Evolutionary conservation across 2,329 filamentous ascomycete genomes (phyloP).

Genomic region (Talaromyces sp.): DNA sequence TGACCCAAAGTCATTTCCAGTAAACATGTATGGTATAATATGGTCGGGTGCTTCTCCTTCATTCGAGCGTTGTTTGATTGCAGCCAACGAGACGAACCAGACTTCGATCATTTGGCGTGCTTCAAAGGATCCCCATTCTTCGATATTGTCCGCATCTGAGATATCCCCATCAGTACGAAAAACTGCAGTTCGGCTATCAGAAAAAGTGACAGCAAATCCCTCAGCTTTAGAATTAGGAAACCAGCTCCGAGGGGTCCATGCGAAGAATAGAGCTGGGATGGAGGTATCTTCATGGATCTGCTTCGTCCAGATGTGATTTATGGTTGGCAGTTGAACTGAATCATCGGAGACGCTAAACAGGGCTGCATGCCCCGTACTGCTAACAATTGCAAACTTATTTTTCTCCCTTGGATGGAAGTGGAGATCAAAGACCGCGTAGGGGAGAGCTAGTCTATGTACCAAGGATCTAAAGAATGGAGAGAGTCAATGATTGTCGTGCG

Average conservation of each 20-base stretch:
- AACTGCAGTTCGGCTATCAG: constrained; percentile 65
- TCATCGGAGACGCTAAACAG: constrained; percentile 38
- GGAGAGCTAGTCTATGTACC: constrained; percentile 63
- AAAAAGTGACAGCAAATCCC: constrained; percentile 71
- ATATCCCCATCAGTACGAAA: constrained; percentile 48
- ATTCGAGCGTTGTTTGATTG: constrained; percentile 13
- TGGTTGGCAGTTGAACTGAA: constrained; percentile 22
- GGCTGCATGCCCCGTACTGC: constrained; percentile 64
- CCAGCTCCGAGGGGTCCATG: constrained; percentile 65
- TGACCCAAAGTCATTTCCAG: constrained; percentile 44
- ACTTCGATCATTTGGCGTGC: constrained; percentile 41
- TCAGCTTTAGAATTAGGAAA: constrained; percentile 33
- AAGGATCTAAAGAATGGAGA: constrained; percentile 47
- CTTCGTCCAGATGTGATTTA: constrained; percentile 47
- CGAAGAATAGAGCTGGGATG: constrained; percentile 70
- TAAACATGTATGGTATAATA: constrained; percentile 36
- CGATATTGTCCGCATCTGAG: constrained; percentile 14
- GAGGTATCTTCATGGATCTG: constrained; percentile 56
- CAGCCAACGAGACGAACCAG: constrained; percentile 42
- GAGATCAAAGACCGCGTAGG: constrained; percentile 79
- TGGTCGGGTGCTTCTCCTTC: neutral
- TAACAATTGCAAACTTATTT: constrained; percentile 70
- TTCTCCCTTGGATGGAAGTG: constrained; percentile 69
- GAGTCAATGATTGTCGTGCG: neutral
- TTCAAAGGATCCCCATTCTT: constrained; percentile 30